Base-by-base conservation (phyloP, 805 yeast species). In the Sungouiozyma intestinalis region DNA sequence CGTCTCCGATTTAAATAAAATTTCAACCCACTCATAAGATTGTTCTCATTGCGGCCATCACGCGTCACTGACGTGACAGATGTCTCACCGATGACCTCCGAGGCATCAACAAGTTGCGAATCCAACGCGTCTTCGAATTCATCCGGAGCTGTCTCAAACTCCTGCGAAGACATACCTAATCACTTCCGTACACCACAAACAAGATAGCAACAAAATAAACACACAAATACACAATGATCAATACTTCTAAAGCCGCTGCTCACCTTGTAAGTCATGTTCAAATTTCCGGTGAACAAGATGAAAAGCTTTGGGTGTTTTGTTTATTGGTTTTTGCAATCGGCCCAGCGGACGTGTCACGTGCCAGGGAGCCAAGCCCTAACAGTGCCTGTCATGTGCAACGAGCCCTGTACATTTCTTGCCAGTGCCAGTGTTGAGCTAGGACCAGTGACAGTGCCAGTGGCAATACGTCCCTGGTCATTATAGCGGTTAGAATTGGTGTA, bases 91-190 rank as follows among this genome's bases (percentile, higher is more conserved):
- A 18, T 11, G 8, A 32, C 35, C 16, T 19, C 41, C 8, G 29
- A 38, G 14, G n/a, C 27, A 36, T 20, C 36, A 8, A 13, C 29
- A 38, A 42, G 35, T 13, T 43, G 44, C 15, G 40, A 20, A 33
- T 48, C 52, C 32, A 51, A 18, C 5, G 57, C 52, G 44, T 54
- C 59, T 11, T 50, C 58, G 39, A 45, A 56, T 38, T 49, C 48
- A 38, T 50, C 58, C n/a, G 52, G 47, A 21, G 60, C 55, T 16
- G 55, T 50, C 17, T 51, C 58, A 40, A 51, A 55, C 37, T 55
- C 60, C 33, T 50, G 29, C 29, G 29, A 24, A 24, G 29, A 24
- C 29, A 24, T 24, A 24, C 11, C 6, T 6, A 11, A 24, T 24
- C 29, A 6, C 9, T 24, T 24, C 11, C 11, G 9, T 24, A 7